Conservation (phyloP, 495 filamentous ascomycete species). For the Penicillium maclennaniae region DNA sequence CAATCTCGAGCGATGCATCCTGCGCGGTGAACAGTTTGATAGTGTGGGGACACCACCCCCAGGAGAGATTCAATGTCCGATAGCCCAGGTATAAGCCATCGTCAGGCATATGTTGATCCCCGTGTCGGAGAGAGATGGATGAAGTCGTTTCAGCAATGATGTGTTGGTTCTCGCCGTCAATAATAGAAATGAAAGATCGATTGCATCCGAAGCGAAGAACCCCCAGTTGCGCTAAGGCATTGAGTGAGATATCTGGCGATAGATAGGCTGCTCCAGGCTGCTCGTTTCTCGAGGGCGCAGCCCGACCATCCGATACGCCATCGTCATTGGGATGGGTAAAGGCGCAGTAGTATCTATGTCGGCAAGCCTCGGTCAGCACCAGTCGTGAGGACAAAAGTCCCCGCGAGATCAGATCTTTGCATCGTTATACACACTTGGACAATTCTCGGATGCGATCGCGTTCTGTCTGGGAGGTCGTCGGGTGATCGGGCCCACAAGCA, state of each 20-base stretch:
- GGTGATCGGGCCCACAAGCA: too few relatives aligned
- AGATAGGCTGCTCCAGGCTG: background rate
- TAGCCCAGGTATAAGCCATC: slow-evolving; percentile 38
- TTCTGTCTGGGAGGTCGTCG: too few relatives aligned
- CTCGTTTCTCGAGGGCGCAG: too few relatives aligned
- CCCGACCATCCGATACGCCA: too few relatives aligned
- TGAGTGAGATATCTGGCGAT: slow-evolving; percentile 51
- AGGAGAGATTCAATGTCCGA: slow-evolving; percentile 33
- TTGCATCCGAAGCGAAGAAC: slow-evolving; percentile 47
- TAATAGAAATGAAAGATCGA: slow-evolving; percentile 52
- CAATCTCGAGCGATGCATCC: slow-evolving; percentile 11
- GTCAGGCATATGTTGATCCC: slow-evolving; percentile 21
- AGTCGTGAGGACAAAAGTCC: too few relatives aligned
- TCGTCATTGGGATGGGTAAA: too few relatives aligned
- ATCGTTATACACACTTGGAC: too few relatives aligned
- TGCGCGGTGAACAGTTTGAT: slow-evolving; percentile 18
- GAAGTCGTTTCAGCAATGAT: slow-evolving; percentile 59
- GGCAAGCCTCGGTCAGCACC: too few relatives aligned
- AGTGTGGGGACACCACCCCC: slow-evolving; percentile 42
- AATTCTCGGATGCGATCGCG: too few relatives aligned
- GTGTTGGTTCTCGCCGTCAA: slow-evolving; percentile 50
- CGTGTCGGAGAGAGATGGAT: slow-evolving; percentile 36
- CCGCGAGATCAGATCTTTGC: too few relatives aligned
- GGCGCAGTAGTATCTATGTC: too few relatives aligned
- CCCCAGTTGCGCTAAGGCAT: slow-evolving; percentile 60